Evolutionary conservation across 148 eudicot genomes (phyloP), one percentile per base, ranked within the genome.

Genomic region (Polygonum maritimum): DNA sequence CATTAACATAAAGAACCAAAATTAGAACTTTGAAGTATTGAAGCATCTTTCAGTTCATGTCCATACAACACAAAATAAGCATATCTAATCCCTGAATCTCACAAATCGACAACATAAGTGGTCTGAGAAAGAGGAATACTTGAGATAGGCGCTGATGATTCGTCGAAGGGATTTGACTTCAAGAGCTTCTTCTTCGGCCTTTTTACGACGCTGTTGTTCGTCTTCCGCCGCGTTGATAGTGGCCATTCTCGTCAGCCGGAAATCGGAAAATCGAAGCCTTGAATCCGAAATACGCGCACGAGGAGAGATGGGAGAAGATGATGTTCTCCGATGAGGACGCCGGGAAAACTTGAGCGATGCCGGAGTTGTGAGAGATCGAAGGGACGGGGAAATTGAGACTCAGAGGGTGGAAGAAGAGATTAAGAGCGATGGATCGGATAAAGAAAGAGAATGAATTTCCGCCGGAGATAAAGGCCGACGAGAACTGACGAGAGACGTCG

Each of bases 111-210:
- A 63, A 14, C 7, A 12, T 31, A 63, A 39, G 40, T 31, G 41
- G 18, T 31, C n/a, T 35, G 39, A n/a, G 73, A 70, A 4, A 71
- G 18, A 44, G 1, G 41, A 19, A 21, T 72, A 72, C 75, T 72
- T 72, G 52, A 72, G 75, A 72, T 44, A 72, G 45, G 75, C 75
- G 18, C 75, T 72, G 52, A 72, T 72, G 36, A 72, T 72, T 45
- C 75, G 75, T 21, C 75, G 49, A 72, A 72, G 75, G 54, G 75
- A 72, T 72, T 48, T 72, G 36, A 72, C 35, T 72, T 72, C 75
- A 45, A 72, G 75, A 72, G 14, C 75, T 72, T 72, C 75, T 72
- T 72, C 75, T n/a, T 72, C 75, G 33, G 45, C 16, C 52, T 72
- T 72, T 72, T 18, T 44, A 72, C 75, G 75, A 35, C 54, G 75